phyloP scores from a whole-genome alignment of 768 basidiomycete species.

The Lepiota brunneoincarnata region DNA sequence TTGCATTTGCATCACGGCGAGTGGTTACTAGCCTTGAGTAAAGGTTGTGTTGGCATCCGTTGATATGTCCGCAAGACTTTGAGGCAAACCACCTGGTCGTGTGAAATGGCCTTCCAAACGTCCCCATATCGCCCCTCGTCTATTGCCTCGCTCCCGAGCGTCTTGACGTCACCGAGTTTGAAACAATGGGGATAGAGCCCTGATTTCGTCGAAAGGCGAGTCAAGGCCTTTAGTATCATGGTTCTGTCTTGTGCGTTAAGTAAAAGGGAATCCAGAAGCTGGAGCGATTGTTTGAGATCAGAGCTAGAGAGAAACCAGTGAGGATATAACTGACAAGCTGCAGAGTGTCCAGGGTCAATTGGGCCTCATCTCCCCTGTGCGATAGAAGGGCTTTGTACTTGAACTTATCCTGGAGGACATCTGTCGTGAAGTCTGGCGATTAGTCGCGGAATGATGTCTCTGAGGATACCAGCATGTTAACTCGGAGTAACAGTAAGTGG shows the following conservation, averaged over 20 bases:
- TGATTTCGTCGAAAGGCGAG: constrained; percentile 23
- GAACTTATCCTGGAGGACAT: constrained; percentile 2
- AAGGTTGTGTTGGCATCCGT: constrained; percentile 16
- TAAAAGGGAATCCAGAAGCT: constrained; percentile 6
- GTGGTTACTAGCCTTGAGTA: constrained; percentile 20
- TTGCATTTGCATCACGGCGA: neutral
- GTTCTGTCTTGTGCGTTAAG: neutral
- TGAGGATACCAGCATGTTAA: neutral
- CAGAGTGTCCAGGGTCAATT: constrained; percentile 12
- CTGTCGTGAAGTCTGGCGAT: neutral
- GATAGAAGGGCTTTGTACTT: constrained; percentile 9
- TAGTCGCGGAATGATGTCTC: neutral
- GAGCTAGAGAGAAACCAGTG: neutral
- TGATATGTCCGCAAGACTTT: constrained; percentile 26
- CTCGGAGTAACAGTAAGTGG: too few species aligned
- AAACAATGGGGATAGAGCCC: constrained; percentile 28
- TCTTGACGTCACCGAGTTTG: constrained; percentile 16
- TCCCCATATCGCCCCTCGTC: constrained; percentile 27
- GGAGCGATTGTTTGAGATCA: neutral
- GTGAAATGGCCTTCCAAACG: constrained; percentile 24
- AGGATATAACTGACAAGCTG: constrained; percentile 7
- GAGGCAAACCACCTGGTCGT: constrained; percentile 21
- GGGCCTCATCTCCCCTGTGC: constrained; percentile 7
- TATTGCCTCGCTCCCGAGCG: constrained; percentile 13
- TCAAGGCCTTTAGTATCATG: constrained; percentile 6